phyloP scores from a whole-genome alignment of 495 filamentous ascomycete species.

The Neurospora sp. region DNA sequence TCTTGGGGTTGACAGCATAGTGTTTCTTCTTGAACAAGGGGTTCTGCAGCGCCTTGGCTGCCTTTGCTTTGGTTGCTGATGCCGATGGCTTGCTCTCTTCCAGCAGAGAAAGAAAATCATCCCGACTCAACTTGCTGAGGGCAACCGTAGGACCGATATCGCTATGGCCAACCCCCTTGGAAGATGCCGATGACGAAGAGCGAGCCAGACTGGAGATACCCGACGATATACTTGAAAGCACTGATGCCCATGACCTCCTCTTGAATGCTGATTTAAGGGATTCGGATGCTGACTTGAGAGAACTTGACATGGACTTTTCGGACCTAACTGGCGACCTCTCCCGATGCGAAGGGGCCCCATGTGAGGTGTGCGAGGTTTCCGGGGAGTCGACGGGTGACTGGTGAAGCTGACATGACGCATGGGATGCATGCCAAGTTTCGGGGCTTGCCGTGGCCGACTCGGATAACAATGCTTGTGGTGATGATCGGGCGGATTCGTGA shows the following conservation, averaged over 20 bases:
- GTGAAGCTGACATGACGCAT: background rate
- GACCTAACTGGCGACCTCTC: conserved; percentile 18
- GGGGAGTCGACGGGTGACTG: conserved; percentile 7
- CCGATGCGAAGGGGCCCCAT: conserved; percentile 1
- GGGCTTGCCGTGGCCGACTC: background rate
- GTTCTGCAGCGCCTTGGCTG: background rate
- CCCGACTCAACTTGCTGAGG: conserved; percentile 23
- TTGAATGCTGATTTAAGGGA: conserved; percentile 21
- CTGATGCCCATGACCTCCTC: conserved; percentile 24
- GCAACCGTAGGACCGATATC: conserved; percentile 13
- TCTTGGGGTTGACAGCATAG: conserved; percentile 12
- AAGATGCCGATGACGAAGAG: conserved; percentile 22
- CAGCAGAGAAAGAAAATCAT: conserved; percentile 20
- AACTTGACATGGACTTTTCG: conserved; percentile 12
- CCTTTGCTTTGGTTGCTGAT: background rate
- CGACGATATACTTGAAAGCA: conserved; percentile 25
- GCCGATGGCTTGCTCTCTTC: conserved; percentile 14
- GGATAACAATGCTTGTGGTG: background rate
- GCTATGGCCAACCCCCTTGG: conserved; percentile 15
- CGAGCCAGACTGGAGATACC: conserved; percentile 24
- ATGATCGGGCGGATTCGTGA: background rate
- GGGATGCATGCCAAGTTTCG: background rate
- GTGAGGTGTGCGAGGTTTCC: conserved; percentile 5
- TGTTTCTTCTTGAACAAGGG: conserved; percentile 10
- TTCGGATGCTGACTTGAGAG: conserved; percentile 12